A percentile compares a stretch with the other conserved stretches of the same genome.
These are phyloP conservation scores for Mrakia blollopis DNA, from an alignment of 768 basidiomycete species.

Conservation along the genomic window DNA sequence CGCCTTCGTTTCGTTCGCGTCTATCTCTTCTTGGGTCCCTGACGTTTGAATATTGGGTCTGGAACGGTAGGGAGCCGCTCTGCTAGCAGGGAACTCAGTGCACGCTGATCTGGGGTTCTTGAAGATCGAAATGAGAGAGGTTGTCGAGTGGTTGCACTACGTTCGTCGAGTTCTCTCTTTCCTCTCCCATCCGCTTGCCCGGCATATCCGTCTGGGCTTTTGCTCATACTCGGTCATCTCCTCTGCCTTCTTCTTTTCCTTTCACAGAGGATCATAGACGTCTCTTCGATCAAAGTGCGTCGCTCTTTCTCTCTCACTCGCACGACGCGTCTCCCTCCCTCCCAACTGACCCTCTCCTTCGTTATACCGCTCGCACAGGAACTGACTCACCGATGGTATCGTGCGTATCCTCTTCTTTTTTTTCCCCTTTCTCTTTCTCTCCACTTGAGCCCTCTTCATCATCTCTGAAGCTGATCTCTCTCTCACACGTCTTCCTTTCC, in stretches of 20 bases:
- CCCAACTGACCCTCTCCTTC: background rate
- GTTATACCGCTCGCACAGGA: background rate
- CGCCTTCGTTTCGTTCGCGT: background rate
- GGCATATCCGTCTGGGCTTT: too few relatives aligned
- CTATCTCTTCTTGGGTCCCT: background rate
- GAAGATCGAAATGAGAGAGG: constrained; percentile 58
- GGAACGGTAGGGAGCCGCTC: constrained; percentile 37
- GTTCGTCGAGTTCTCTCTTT: background rate
- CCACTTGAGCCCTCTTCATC: too few relatives aligned
- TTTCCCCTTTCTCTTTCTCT: too few relatives aligned
- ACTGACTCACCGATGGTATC: constrained; percentile 10
- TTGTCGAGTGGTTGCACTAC: constrained; percentile 51
- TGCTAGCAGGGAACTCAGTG: constrained; percentile 67
- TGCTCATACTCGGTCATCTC: background rate
- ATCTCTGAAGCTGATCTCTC: background rate
- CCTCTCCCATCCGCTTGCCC: too few relatives aligned
- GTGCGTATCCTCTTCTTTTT: background rate
- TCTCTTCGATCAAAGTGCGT: constrained; percentile 21
- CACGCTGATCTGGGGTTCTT: constrained; percentile 51
- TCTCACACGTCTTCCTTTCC: background rate
- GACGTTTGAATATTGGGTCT: background rate
- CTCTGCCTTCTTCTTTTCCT: too few relatives aligned
- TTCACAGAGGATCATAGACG: constrained; percentile 44
- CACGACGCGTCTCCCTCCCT: too few relatives aligned
- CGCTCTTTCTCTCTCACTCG: background rate